Base-by-base conservation (phyloP, 352 stramenopile species). In the Thalassiosira oceanica region DNA sequence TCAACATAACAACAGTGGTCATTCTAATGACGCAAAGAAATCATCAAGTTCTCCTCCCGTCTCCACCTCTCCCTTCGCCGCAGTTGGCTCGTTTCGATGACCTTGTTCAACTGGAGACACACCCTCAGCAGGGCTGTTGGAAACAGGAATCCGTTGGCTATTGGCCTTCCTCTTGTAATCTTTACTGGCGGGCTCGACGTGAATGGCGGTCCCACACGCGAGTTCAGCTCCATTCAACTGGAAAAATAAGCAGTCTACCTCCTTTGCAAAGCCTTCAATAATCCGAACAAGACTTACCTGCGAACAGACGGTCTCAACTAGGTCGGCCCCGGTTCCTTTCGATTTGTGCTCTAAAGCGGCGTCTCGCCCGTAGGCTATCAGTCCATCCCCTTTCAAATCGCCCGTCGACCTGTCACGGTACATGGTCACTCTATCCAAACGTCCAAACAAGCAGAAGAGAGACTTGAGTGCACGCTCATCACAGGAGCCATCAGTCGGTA, bases 151-250 rank as follows among this genome's bases (percentile, higher is more conserved):
- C 33, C 18, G 41, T 31, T 27, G 15, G 31, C 0, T 8, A 55
- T 55, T 66, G 10, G 45, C 39, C 24, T 69, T 69, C 4, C 68
- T 37, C 45, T 79, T 63, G 49, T 80, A 78, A 46, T 83, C 44
- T n/a, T 64, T 58, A 44, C 77, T 50, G 10, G 71, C 69, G 37
- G 74, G 62, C 36, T 87, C 49, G 15, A 84, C 79, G 26, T 65
- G 44, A 11, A 87, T 60, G 11, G 57, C 33, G 41, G 56, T 76
- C 11, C 74, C 74, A 70, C 66, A 80, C 0, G 74, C 56, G 36
- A 89, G 53, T 56, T 86, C 70, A 2, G 70, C 76, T 33, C 77
- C 74, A 69, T 84, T 86, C 74, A 88, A 77, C 75, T 88, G 46
- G 24, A 16, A 33, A 18, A 51, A 16, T 35, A 55, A 2, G 31